Base-by-base conservation (phyloP, 2,329 filamentous ascomycete species). In the Conoideocrella luteorostrata region DNA sequence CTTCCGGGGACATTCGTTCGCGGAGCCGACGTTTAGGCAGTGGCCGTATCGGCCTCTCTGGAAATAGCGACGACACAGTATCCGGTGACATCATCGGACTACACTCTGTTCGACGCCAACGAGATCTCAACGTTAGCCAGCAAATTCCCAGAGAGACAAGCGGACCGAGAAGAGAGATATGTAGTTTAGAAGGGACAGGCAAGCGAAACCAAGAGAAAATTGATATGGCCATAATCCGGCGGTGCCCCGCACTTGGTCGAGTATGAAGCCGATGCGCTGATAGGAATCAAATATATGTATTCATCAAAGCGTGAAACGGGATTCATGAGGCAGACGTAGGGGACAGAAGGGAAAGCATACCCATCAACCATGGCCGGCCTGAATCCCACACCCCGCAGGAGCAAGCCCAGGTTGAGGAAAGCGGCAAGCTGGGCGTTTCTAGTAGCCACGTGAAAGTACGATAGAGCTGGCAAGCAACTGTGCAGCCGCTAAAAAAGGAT, bases 11-110 rank as follows among this genome's bases (percentile, higher is more conserved):
- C 41, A 98, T 74, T 45, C 88, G 82, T 61, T 93, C 89, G 56
- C 90, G 87, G 43, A 98, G 76, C 51, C 87, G 84, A 57, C 89
- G 85, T 67, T 87, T 93, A 34, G 93, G 93, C 48, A 98, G 71
- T 45, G 93, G 93, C 60, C 89, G 84, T 62, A 98, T 98, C 48
- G 91, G 86, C 65, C 93, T 84, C 61, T 95, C 87, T 52, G 88
- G 88, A 62, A 87, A 95, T 57, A 88, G 74, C 47, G 86, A 80
- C 47, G 88, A 93, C 51, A 82, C 75, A 47, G 85, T 84, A 71
- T 95, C 88, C 52, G 81, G 71, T 58, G 78, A 80, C 77, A 84
- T 82, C 46, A 62, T 75, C 57, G 64, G 63, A 56, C 64, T 64
- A 63, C 63, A 59, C 61, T 66, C 72, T 77, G 60, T 45, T 44